Evolutionary conservation across 2,329 filamentous ascomycete species (phyloP).

Genomic region (Fusarium algeriense): DNA sequence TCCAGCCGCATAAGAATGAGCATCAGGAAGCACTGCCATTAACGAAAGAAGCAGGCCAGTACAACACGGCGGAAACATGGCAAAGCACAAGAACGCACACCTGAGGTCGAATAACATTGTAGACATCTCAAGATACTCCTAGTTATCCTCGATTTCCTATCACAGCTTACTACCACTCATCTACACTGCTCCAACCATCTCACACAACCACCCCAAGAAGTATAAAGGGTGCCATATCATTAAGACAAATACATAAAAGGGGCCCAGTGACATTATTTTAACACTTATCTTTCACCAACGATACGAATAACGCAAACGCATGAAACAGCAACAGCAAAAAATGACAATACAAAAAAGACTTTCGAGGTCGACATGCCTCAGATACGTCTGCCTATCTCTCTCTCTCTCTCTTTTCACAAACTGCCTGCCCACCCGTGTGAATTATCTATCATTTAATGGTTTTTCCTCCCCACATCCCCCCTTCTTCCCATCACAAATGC

Average conservation of each 20-base stretch:
- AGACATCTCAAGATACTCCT: too few species aligned
- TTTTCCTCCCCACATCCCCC: conserved; percentile 20
- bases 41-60: background rate
- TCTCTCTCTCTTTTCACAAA: conserved; percentile 10
- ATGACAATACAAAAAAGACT: conserved; percentile 26
- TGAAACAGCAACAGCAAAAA: conserved; percentile 1
- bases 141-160: background rate
- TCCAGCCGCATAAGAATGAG: background rate
- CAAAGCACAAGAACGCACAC: background rate
- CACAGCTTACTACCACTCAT: background rate
- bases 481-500: background rate
- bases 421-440: background rate
- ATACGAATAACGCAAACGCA: conserved; percentile 4
- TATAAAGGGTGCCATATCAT: conserved; percentile 39
- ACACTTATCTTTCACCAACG: conserved; percentile 7
- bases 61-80: background rate
- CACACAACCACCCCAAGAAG: conserved; percentile 13
- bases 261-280: background rate
- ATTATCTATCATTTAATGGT: conserved; percentile 3
- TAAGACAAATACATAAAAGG: conserved; percentile 32
- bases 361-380: conserved; percentile 23
- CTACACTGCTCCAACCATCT: background rate
- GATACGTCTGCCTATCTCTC: conserved; percentile 28
- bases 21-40: background rate
- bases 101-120: too few species aligned